Percentiles rank a stretch among this genome's conserved stretches.
phyloP scores from a whole-genome alignment of 2,329 filamentous ascomycete genomes.

The Ceratocystis cubensis region DNA sequence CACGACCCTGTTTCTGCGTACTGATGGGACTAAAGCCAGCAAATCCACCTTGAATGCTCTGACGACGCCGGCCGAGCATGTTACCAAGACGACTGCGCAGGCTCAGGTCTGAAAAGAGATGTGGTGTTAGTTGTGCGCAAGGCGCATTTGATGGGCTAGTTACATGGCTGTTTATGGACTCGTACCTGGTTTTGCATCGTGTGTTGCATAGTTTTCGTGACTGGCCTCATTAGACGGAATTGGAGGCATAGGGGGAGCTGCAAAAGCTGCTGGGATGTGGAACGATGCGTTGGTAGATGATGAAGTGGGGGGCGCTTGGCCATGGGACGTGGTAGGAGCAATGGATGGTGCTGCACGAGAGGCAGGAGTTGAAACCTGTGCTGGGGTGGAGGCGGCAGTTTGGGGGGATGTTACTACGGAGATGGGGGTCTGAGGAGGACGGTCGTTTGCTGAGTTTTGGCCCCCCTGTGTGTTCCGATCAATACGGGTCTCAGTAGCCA shows the following conservation, averaged over 20 bases:
- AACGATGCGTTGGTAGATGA: slow-evolving; percentile 14
- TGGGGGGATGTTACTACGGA: slow-evolving; percentile 15
- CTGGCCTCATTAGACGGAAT: slow-evolving; percentile 29
- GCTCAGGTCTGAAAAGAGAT: slow-evolving; percentile 11
- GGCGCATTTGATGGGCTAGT: not conserved
- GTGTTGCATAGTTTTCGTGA: slow-evolving; percentile 32
- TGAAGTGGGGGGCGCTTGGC: slow-evolving; percentile 13
- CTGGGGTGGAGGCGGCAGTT: slow-evolving; percentile 14
- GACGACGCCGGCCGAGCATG: slow-evolving; percentile 52
- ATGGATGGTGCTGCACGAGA: slow-evolving; percentile 10
- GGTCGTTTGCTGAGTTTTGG: not conserved
- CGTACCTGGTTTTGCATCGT: slow-evolving; percentile 24
- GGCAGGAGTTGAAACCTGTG: slow-evolving; percentile 16
- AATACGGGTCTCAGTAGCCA: not conserved
- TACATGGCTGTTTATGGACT: not conserved
- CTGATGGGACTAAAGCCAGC: slow-evolving; percentile 47
- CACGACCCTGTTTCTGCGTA: slow-evolving; percentile 43
- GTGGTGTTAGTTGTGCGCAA: not conserved
- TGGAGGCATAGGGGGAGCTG: slow-evolving; percentile 19
- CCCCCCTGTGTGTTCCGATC: not conserved
- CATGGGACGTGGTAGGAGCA: slow-evolving; percentile 17
- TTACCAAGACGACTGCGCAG: slow-evolving; percentile 49
- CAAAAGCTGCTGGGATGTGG: slow-evolving; percentile 16
- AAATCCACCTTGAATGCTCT: slow-evolving; percentile 53
- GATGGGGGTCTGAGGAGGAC: slow-evolving; percentile 17